phyloP scores from a whole-genome alignment of 2,329 filamentous ascomycete genomes.

The Fusarium mundagurra region DNA sequence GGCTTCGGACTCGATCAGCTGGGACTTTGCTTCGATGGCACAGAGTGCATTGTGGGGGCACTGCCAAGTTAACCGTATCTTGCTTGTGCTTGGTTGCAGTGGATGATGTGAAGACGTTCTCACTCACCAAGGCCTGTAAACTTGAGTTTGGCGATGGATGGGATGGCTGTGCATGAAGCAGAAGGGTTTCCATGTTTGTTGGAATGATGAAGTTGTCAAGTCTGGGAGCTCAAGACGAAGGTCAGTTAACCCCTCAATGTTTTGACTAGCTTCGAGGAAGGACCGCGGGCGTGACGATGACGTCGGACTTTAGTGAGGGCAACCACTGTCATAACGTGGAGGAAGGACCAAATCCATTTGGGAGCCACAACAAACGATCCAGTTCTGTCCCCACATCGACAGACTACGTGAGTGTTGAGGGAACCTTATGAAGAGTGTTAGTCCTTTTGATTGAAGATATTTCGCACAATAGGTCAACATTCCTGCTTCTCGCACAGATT shows the following conservation, averaged over 20 bases:
- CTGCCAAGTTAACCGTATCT: neutral
- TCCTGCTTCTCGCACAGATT: too few species aligned
- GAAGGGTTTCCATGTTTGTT: too few species aligned
- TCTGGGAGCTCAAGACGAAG: neutral
- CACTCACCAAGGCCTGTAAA: neutral
- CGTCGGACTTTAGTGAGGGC: neutral
- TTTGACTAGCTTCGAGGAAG: neutral
- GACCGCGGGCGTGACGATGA: neutral
- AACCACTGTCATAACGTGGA: too few species aligned
- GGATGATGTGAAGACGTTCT: neutral
- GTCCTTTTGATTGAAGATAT: neutral
- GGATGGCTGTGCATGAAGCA: neutral
- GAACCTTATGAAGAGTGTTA: neutral
- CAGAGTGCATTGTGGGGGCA: neutral
- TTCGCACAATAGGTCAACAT: accelerated
- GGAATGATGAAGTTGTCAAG: neutral
- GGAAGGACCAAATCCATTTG: too few species aligned
- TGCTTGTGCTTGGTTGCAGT: neutral
- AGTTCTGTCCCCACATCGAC: accelerated
- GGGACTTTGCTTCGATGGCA: neutral
- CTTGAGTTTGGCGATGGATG: neutral
- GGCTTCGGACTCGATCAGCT: accelerated
- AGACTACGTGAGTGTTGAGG: accelerated
- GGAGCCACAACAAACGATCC: neutral
- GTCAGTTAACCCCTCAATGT: neutral